Evolutionary conservation across 169 alveolate genomes (phyloP), one percentile per base, ranked within the genome.

Genomic region (Plasmodium knowlesi): DNA sequence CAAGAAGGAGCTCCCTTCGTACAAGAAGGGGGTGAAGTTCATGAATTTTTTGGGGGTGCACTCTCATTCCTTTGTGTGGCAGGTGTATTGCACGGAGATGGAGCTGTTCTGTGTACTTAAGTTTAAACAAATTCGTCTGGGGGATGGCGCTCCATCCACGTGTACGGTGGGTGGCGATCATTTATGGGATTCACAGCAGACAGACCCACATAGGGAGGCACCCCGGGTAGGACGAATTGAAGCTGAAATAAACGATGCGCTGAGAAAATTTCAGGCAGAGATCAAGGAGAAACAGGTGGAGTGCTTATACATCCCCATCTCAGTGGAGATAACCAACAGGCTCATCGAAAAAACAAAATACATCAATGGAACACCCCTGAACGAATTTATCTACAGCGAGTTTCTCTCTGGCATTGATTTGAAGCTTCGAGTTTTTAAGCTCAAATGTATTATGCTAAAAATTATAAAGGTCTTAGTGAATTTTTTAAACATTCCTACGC

Each of bases 1-100:
- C 46, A 88, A 88, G 71, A 88, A 79, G 50, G 54, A 79, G 22
- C 70, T 88, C 14, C 94, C 94, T 12, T 3, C 39, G 6, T 88
- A 88, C 32, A 80, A 76, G 16, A 79, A 88, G 30, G 53, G 81
- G 41, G 83, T 88, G 3, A 54, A 79, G 41, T 88, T 57, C 76
- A 88, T 88, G 94, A 88, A 88, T 10, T 88, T 88, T 30, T 34
- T 88, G 3, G 94, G 94, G 10, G 94, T 88, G 5, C 71, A 78
- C 34, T 78, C 94, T 30, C 94, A 88, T 39, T 88, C 94, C 39
- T 88, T 88, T 34, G 67, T 88, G n/a, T 88, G 94, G 94, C 94
- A 88, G 72, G 73, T 88, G 9, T 88, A 88, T 34, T 88, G 94
- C 61, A 28, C 72, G 39, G 50, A 88, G 32, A 16, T 79, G 30